Percentiles rank a stretch among this genome's conserved stretches.
phyloP scores from a whole-genome alignment of 164 flowering plant species.

The Taxillus chinensis region DNA sequence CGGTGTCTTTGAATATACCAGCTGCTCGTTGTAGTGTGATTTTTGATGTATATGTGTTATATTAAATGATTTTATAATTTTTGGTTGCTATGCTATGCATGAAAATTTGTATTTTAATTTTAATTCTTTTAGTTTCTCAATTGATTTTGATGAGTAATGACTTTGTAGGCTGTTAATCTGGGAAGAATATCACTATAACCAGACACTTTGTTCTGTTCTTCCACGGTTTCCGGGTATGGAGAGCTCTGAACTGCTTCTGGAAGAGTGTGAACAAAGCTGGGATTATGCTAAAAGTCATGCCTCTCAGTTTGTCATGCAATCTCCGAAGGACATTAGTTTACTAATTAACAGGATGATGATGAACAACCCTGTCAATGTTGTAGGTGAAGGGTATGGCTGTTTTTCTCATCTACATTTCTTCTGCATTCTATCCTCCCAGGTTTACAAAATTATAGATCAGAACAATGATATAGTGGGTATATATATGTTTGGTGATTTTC shows the following conservation, averaged over 20 bases:
- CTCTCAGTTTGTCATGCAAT: constrained; percentile 21
- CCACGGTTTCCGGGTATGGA: constrained; percentile 21
- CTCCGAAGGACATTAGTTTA: constrained; percentile 21
- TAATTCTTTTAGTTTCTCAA: not conserved
- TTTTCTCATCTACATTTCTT: not conserved
- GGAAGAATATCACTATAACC: constrained; percentile 70
- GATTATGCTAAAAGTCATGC: constrained; percentile 14
- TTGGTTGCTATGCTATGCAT: not conserved
- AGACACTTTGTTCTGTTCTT: constrained; percentile 13
- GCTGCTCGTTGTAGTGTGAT: no score
- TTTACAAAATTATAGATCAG: not conserved
- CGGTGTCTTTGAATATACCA: no score
- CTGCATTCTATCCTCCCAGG: not conserved
- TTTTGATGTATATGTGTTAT: not conserved
- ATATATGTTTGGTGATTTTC: constrained; percentile 7
- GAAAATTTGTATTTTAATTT: no score
- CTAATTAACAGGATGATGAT: constrained; percentile 64
- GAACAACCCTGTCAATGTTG: constrained; percentile 42
- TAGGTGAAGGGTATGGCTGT: constrained; percentile 77
- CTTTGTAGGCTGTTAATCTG: constrained; percentile 67
- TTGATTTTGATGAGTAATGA: constrained; percentile 4
- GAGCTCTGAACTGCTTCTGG: constrained; percentile 19
- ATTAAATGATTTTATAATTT: not conserved
- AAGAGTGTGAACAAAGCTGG: constrained; percentile 34
- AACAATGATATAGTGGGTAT: not conserved